A percentile compares a stretch with the other conserved stretches of the same genome.
These are phyloP conservation scores for Kazachstania kunashirensis DNA, from an alignment of 805 yeast genomes.

Conservation along the genomic window DNA sequence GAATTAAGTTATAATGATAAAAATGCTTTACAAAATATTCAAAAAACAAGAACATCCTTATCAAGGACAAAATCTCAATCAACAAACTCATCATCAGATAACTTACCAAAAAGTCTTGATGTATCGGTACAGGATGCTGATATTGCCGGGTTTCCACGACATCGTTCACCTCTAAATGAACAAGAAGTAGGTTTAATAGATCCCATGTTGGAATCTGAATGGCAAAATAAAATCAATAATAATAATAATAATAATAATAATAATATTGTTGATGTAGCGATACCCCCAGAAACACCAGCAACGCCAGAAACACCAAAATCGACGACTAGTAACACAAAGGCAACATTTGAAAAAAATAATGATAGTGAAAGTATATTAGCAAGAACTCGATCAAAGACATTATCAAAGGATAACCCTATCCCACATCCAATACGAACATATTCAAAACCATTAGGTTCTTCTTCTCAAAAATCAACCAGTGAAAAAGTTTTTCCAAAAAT, in stretches of 20 bases:
- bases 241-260: neutral
- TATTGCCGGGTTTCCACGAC: neutral
- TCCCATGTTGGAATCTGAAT: constrained; percentile 11
- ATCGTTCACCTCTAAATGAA: constrained; percentile 16
- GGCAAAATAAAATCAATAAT: constrained; percentile 4
- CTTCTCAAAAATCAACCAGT: constrained; percentile 19
- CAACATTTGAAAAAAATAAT: neutral
- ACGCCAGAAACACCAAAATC: neutral
- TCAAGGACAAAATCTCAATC: neutral
- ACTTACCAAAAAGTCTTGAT: neutral
- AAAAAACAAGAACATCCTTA: neutral
- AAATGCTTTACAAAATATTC: neutral
- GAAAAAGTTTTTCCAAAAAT: constrained; percentile 75
- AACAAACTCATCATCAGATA: neutral
- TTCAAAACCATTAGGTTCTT: neutral
- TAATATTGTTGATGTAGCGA: too few species aligned
- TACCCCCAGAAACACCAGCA: neutral
- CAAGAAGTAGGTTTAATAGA: constrained; percentile 22
- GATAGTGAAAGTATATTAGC: neutral
- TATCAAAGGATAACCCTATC: neutral
- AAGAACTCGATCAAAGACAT: neutral
- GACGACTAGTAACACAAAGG: neutral
- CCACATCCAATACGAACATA: neutral
- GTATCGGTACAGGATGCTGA: constrained; percentile 2
- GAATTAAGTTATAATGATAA: neutral